phyloP scores from a whole-genome alignment of 140 eudicot species.

The Cichorium intybus region DNA sequence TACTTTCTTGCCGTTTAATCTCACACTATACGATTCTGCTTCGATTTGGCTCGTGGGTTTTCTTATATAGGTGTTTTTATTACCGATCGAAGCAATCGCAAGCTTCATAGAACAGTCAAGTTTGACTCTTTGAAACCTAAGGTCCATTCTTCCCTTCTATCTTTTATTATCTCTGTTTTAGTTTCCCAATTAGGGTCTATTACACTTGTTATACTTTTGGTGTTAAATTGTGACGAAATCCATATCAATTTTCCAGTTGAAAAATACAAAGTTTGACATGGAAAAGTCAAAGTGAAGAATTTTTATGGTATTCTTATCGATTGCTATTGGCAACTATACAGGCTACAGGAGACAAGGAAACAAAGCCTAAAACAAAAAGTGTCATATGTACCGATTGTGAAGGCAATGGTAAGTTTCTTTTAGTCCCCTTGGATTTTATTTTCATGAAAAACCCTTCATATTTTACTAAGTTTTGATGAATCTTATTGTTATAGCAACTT shows the following conservation, averaged over 20 bases:
- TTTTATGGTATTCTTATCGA: background rate
- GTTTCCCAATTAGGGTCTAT: background rate
- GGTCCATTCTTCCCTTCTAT: slow-evolving; percentile 29
- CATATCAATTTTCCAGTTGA: no score
- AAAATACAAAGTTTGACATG: no score
- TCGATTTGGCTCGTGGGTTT: background rate
- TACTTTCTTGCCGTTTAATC: background rate
- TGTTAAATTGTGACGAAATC: no score
- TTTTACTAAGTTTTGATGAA: background rate
- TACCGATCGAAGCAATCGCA: slow-evolving; percentile 23
- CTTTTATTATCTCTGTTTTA: background rate
- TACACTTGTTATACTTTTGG: no score
- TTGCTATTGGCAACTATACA: background rate
- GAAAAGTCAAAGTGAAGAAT: no score
- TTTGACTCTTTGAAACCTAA: slow-evolving; percentile 30
- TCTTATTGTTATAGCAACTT: background rate
- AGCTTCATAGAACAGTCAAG: slow-evolving; percentile 32
- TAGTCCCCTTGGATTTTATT: background rate
- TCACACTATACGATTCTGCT: slow-evolving; percentile 6
- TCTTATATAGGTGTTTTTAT: slow-evolving; percentile 29
- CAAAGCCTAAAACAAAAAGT: slow-evolving; percentile 49
- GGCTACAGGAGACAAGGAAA: slow-evolving; percentile 44
- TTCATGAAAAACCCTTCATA: background rate
- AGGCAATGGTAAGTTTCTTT: slow-evolving; percentile 59
- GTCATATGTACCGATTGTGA: slow-evolving; percentile 62